phyloP scores from a whole-genome alignment of 2,329 filamentous ascomycete genomes.

The Pseudogymnoascus sp. region DNA sequence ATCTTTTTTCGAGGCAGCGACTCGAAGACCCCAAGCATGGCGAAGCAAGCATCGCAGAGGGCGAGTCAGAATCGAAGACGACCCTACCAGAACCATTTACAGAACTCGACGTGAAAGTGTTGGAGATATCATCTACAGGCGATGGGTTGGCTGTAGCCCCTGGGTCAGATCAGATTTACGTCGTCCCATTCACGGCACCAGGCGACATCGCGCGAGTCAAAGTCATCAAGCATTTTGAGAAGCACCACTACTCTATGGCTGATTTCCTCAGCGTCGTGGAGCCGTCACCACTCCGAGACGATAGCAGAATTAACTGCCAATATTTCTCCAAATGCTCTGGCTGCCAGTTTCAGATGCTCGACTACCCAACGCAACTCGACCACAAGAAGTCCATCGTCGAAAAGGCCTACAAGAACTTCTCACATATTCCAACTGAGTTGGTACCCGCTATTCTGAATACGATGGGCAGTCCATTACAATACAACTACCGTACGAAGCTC shows the following conservation, averaged over 20 bases:
- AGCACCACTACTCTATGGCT: slow-evolving; percentile 64
- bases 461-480: slow-evolving; percentile 82
- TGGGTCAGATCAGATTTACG: slow-evolving; percentile 61
- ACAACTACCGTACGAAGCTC: slow-evolving; percentile 91
- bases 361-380: slow-evolving; percentile 75
- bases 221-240: slow-evolving; percentile 62
- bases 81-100: slow-evolving; percentile 57
- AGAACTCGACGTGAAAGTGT: slow-evolving; percentile 75
- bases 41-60: slow-evolving; percentile 21
- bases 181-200: slow-evolving; percentile 81
- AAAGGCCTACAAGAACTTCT: slow-evolving; percentile 89
- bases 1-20: slow-evolving; percentile 37
- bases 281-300: slow-evolving; percentile 69
- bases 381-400: slow-evolving; percentile 83
- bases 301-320: slow-evolving; percentile 67
- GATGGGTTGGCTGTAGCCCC: slow-evolving; percentile 75
- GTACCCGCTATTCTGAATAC: slow-evolving; percentile 75
- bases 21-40: slow-evolving; percentile 28
- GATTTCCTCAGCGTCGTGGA: slow-evolving; percentile 74
- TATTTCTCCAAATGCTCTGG: slow-evolving; percentile 87
- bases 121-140: slow-evolving; percentile 80
- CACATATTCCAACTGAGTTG: slow-evolving; percentile 65
- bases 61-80: slow-evolving; percentile 15
- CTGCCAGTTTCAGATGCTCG: slow-evolving; percentile 96
- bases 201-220: slow-evolving; percentile 76